These are phyloP conservation scores for Chlorella sp. DNA, from an alignment of 139 green algal genomes.

Conservation along the genomic window DNA sequence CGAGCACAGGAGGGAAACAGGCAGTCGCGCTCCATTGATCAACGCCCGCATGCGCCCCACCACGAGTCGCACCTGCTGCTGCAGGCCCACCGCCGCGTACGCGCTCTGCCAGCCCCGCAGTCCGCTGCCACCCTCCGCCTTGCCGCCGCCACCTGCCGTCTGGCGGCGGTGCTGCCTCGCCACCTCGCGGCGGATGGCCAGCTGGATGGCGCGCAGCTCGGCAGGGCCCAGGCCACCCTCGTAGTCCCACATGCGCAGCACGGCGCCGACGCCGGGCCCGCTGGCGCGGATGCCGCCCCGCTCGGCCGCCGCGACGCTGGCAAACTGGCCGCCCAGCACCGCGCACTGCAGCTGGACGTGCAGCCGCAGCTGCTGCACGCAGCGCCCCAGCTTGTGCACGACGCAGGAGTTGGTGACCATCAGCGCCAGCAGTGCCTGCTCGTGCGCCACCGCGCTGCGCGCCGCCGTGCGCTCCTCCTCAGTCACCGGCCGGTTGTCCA, in stretches of 20 bases:
- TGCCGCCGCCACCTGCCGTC: slow-evolving; percentile 6
- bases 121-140: slow-evolving; percentile 17
- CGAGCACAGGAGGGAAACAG: too few relatives aligned
- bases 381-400: slow-evolving; percentile 69
- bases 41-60: too few relatives aligned
- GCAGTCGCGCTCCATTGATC: too few relatives aligned
- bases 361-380: slow-evolving; percentile 54
- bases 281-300: background rate
- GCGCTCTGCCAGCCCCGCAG: too few relatives aligned
- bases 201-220: slow-evolving; percentile 51
- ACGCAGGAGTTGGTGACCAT: slow-evolving; percentile 70
- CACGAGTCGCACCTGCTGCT: too few relatives aligned
- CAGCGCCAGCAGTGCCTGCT: slow-evolving; percentile 60
- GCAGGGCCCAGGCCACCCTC: slow-evolving; percentile 45
- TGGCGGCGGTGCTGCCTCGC: slow-evolving; percentile 36
- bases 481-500: slow-evolving; percentile 62
- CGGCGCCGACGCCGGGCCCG: background rate
- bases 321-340: slow-evolving; percentile 17
- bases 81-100: too few relatives aligned
- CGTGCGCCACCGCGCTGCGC: slow-evolving; percentile 36
- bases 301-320: background rate
- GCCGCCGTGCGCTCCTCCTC: slow-evolving; percentile 50
- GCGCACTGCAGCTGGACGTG: slow-evolving; percentile 65
- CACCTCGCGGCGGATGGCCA: slow-evolving; percentile 63
- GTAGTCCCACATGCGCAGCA: slow-evolving; percentile 78